Base-by-base conservation (phyloP, 2,329 filamentous ascomycete genomes). In the Chalaropsis thielavioides region DNA sequence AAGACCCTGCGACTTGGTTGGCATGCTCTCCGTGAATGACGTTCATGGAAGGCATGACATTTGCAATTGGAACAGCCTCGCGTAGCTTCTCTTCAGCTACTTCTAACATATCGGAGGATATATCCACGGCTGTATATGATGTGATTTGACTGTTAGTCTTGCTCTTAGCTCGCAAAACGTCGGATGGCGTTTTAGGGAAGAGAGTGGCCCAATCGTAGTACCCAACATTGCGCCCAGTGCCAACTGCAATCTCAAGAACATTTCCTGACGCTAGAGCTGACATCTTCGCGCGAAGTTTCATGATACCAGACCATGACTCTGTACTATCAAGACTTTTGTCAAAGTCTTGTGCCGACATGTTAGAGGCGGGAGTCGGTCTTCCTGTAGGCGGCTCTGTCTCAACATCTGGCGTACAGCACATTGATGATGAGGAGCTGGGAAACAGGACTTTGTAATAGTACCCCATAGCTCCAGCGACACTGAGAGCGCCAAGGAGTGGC, bases 241-340 rank as follows among this genome's bases (percentile, higher is more conserved):
- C 84, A 65, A 86, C 78, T 19, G 83, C 83, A 13, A 86, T 76
- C 72, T 86, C 84, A 40, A 86, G 77, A 13, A 86, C 83, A 71
- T 84, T 75, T 1, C 84, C 84, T 0, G 71, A 71, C 5, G 80
- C 83, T 40, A 73, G 72, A 13, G 72, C 70, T 1, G 79, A 80
- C 31, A 87, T 74, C 24, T 74, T 73, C 62, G 75, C 74, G 11
- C 84, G 78, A 62, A 85, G 72, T 19, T 72, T 73, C 5, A 75
- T 78, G 68, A 86, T 78, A 60, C 84, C 83, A 75, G 80, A 80
- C 69, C 80, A 75, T 72, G 75, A 77, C 72, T 87, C 84, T 3
- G 80, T 79, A 69, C 77, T 74, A 71, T 85, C 77, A 44, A 86
- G 80, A 67, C 79, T 78, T 65, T 76, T 74, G 73, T 87, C 84